Percentiles rank a stretch among this genome's conserved stretches.
phyloP scores from a whole-genome alignment of 1,139 yeast species.

The Blastobotrys arbuscula region DNA sequence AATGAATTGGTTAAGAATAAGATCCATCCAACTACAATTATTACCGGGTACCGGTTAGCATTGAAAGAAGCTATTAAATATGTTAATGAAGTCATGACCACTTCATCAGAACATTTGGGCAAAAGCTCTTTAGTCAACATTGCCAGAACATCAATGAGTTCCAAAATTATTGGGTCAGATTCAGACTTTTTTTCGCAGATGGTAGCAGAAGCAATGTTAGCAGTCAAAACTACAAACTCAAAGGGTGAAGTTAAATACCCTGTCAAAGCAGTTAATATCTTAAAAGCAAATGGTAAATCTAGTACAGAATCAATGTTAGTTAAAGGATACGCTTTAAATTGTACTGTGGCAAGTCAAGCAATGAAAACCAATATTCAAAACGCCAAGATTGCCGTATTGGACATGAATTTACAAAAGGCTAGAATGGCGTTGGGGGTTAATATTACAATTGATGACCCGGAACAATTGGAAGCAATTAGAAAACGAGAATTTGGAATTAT shows the following conservation, averaged over 20 bases:
- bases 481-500: slow-evolving; percentile 91
- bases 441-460: slow-evolving; percentile 95
- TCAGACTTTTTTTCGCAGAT: slow-evolving; percentile 82
- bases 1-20: slow-evolving; percentile 89
- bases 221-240: slow-evolving; percentile 84
- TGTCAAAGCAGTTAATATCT: slow-evolving; percentile 91
- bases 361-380: slow-evolving; percentile 70
- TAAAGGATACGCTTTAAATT: slow-evolving; percentile 92
- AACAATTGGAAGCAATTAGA: slow-evolving; percentile 91
- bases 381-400: slow-evolving; percentile 90
- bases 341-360: slow-evolving; percentile 97
- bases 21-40: slow-evolving; percentile 96
- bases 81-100: slow-evolving; percentile 78
- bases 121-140: slow-evolving; percentile 72
- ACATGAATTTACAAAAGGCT: slow-evolving; percentile 91
- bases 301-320: slow-evolving; percentile 80
- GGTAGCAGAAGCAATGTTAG: slow-evolving; percentile 94
- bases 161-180: slow-evolving; percentile 95
- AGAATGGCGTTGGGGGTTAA: slow-evolving; percentile 99
- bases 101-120: slow-evolving; percentile 75
- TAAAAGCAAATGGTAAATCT: slow-evolving; percentile 96
- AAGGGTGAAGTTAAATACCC: slow-evolving; percentile 93
- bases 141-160: slow-evolving; percentile 96
- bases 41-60: slow-evolving; percentile 93
- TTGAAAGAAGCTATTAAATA: slow-evolving; percentile 86